Percentiles rank a stretch among this genome's conserved stretches.
Conservation (phyloP, 2,329 filamentous ascomycete genomes). For the Xylaria sp. region DNA sequence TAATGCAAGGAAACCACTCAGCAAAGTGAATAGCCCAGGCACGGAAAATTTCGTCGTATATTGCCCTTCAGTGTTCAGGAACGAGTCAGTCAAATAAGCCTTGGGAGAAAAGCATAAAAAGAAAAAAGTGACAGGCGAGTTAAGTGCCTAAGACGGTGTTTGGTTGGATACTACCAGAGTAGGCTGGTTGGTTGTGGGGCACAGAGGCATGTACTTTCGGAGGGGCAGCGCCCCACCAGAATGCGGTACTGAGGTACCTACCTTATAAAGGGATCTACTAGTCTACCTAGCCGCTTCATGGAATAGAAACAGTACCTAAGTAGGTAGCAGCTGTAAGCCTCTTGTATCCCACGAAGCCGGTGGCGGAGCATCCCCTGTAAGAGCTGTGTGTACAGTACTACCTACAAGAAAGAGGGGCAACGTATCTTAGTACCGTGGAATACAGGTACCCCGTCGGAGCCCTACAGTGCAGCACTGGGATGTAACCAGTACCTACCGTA, state of each 20-base stretch:
- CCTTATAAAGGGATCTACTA: conserved; percentile 1
- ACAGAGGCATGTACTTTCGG: no score
- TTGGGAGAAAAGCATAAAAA: background rate
- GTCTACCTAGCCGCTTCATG: no score
- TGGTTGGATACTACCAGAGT: no score
- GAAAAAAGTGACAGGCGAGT: background rate
- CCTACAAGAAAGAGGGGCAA: background rate
- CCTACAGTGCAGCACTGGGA: no score
- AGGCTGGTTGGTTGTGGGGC: no score
- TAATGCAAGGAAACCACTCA: background rate
- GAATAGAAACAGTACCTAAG: no score
- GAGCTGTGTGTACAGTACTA: background rate
- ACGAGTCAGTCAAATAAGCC: conserved; percentile 7
- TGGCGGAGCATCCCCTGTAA: conserved; percentile 5
- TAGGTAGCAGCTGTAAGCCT: no score
- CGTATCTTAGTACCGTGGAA: background rate
- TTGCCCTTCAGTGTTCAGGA: background rate
- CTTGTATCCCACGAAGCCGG: conserved; percentile 3
- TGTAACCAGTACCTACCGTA: no score
- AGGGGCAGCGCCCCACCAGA: no score
- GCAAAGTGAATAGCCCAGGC: background rate
- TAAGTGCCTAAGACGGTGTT: no score
- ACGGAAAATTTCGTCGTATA: background rate
- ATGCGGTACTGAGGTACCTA: background rate
- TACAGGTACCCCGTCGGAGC: no score